Base-by-base conservation (phyloP, 192 early-diverging fungal genomes). In the Linnemannia hyalina region DNA sequence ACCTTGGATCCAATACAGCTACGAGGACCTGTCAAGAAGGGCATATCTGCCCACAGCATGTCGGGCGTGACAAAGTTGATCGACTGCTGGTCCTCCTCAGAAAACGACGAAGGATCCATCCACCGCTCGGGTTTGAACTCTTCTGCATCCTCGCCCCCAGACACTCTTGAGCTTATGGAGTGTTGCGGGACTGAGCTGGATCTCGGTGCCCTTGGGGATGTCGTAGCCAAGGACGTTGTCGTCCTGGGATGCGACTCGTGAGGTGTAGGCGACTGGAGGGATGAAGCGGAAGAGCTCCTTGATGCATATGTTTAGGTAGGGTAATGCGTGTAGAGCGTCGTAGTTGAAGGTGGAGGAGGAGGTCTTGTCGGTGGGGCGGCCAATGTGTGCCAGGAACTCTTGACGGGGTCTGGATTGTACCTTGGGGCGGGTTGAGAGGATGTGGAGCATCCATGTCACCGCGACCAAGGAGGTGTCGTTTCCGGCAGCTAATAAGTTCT, bases 401-500 rank as follows among this genome's bases (percentile, higher is more conserved):
- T 89, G 76, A 23, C 91, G 82, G 5, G 93, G 81, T 6, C 68
- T 75, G 9, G 80, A 80, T 52, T 93, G 92, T 22, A 89, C 57
- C 2, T 87, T 75, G 20, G 73, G 91, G 41, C 92, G 26, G 23
- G 80, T 77, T 32, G 93, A 89, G 23, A 93, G 80, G 38, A 90
- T 65, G 76, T 89, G 83, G 44, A 93, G 83, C 72, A 88, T 83
- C 92, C 93, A 93, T 18, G 82, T 85, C 6, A 90, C 71, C 0
- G 90, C 73, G 2, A 84, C 78, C 32, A 86, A 86, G 0, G 93
- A 91, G 0, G 93, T 93, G 76, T 93, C 92, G 73, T 93, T 92
- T 10, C 93, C 93, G 13, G 93, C 93, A 6, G 88, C 90, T 29
- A 93, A 75, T 68, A 92, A 92, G 3, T 89, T 93, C 80, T 92